Base-by-base conservation (phyloP, 2,329 filamentous ascomycete genomes). In the Diaporthe destruens region DNA sequence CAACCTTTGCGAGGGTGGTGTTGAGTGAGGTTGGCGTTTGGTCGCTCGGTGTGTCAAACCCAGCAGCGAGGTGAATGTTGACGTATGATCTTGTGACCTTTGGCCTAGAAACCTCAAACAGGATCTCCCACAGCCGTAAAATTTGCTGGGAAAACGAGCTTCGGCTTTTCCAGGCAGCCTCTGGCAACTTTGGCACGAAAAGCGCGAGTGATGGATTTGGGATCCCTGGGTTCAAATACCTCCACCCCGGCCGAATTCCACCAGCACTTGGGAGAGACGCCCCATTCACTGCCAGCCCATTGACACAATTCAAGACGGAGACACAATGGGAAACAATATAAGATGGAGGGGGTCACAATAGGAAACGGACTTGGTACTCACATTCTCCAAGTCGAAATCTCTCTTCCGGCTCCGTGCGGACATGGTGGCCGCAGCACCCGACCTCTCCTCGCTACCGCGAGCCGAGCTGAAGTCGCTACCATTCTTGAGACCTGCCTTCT, bases 301-400 rank as follows among this genome's bases (percentile, higher is more conserved):
- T 39, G 20, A 65, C 8, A 6, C 42, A 7, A 36, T 36, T 44
- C 29, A 51, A 66, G 29, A n/a, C 18, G 18, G n/a, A 49, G 18
- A 36, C 69, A 72, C 69, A 72, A 69, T 61, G 16, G 34, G 18
- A 36, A 25, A 56, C 11, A 49, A 2, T 29, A 71, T 25, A 14
- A 4, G 18, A 53, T 39, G 53, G 25, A 47, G n/a, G 18, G 39
- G 39, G 39, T n/a, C 23, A 76, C 54, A 69, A 57, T 29, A 73
- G 70, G 71, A 57, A 71, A 76, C 74, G 68, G 36, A n/a, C n/a
- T 53, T 74, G 56, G 32, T n/a, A 87, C 89, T 87, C 80, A 95
- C 94, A 86, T 92, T 92, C 80, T 97, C 94, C 69, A 96, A 87
- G 74, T 97, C 94, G 81, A 92, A 94, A 78, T 97, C 94, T 74